Percentiles rank a stretch among this genome's conserved stretches.
Evolutionary conservation across 306 rosid genomes (phyloP).

Genomic region (Acacia melanoxylon): DNA sequence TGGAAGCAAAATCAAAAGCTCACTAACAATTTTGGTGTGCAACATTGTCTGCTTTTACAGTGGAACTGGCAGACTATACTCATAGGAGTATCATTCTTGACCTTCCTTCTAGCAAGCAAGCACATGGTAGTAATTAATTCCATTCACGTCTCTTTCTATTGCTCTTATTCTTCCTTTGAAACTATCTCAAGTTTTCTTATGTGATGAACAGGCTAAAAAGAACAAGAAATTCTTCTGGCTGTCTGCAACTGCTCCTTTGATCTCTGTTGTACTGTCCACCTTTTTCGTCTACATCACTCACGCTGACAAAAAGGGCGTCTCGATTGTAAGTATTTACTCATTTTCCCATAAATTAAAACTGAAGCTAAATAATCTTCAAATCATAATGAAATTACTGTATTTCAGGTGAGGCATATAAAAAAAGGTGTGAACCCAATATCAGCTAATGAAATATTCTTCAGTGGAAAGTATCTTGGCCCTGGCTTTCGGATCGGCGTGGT

Average conservation of each 20-base stretch:
- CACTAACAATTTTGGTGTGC: background rate
- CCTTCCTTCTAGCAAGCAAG: slow-evolving; percentile 60
- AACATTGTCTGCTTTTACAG: slow-evolving; percentile 45
- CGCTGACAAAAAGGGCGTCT: slow-evolving; percentile 72
- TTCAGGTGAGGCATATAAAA: slow-evolving; percentile 58
- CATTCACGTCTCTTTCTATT: background rate
- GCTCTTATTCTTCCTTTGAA: background rate
- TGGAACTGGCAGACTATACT: slow-evolving; percentile 89
- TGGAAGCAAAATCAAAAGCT: background rate
- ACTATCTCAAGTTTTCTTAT: slow-evolving; percentile 8
- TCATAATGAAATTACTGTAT: slow-evolving; percentile 2
- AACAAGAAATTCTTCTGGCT: slow-evolving; percentile 77
- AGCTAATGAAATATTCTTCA: slow-evolving; percentile 53
- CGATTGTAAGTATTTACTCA: slow-evolving; percentile 55
- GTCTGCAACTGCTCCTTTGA: slow-evolving; percentile 81
- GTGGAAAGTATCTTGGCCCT: slow-evolving; percentile 51
- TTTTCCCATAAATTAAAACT: background rate
- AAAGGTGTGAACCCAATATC: slow-evolving; percentile 76
- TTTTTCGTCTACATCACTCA: slow-evolving; percentile 65
- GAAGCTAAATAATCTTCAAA: background rate
- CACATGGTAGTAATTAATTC: slow-evolving; percentile 55
- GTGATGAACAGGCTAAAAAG: slow-evolving; percentile 58
- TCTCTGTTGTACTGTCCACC: slow-evolving; percentile 69
- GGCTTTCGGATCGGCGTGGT: slow-evolving; percentile 69
- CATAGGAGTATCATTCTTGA: slow-evolving; percentile 68